These are phyloP conservation scores for Meredithiella fracta DNA, from an alignment of 2,329 filamentous ascomycete genomes.

Conservation along the genomic window DNA sequence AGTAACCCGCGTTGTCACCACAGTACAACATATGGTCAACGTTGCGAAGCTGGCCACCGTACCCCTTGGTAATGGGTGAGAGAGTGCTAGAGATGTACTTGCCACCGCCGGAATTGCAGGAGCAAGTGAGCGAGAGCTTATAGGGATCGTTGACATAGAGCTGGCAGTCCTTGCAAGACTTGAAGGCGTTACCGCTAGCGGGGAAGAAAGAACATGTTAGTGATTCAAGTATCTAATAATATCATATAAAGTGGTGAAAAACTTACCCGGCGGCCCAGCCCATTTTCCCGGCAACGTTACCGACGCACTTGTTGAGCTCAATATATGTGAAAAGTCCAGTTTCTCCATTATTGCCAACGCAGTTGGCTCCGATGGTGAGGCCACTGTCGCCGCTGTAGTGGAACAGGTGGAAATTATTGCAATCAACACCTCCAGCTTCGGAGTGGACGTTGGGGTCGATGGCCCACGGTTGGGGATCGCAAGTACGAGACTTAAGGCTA, in stretches of 20 bases:
- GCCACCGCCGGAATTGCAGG: not conserved
- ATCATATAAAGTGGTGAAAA: not conserved
- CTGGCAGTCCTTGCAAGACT: not conserved
- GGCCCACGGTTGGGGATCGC: not conserved
- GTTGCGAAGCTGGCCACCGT: not conserved
- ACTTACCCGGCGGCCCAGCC: not conserved
- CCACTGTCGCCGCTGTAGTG: not conserved
- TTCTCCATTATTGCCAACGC: not conserved
- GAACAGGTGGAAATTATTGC: not conserved
- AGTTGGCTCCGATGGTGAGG: not conserved
- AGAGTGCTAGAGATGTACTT: not conserved
- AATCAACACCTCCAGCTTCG: not conserved
- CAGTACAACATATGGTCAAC: not conserved
- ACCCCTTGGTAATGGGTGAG: not conserved
- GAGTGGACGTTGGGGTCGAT: not conserved
- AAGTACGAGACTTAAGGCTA: not conserved
- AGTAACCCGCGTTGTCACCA: not conserved
- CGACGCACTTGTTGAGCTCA: not conserved
- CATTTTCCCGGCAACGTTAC: not conserved
- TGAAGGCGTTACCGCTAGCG: not conserved
- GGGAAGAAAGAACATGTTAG: not conserved
- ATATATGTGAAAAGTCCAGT: not conserved
- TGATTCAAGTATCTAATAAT: not conserved
- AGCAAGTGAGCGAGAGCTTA: not conserved
- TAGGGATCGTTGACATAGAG: not conserved